Evolutionary conservation across 176 grass and related monocot species (phyloP), one percentile per base, ranked within the genome.

Genomic region (Echinochloa phyllopogon): DNA sequence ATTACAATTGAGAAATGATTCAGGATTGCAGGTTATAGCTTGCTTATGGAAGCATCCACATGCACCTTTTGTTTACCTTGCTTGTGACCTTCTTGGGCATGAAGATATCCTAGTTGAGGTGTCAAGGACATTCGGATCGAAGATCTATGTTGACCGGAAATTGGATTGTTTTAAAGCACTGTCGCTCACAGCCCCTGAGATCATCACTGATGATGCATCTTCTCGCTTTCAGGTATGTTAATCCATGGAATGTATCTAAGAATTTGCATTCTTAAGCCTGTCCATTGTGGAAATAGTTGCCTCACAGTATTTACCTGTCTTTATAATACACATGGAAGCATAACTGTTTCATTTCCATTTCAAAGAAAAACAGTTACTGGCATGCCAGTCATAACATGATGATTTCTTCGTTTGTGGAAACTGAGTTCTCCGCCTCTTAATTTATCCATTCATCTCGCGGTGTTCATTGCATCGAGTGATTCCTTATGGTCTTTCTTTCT

Each of bases 11-110:
- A 83, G 53, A 74, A 82, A 80, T 65, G 55, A 72, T 73, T 83
- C 57, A 88, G 44, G 72, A 90, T 76, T 94, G 47, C 85, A 94
- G 91, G 89, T 98, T 69, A 94, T 95, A 88, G 84, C 75, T 67
- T 98, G 96, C 86, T 94, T 98, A 86, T 98, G 96, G 96, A 98
- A 98, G 77, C 91, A 94, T 78, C 93, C 89, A 11, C 62, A 86
- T 89, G 91, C 96, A 62, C 89, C 91, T 4, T 86, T 82, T 14
- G 25, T 89, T 47, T 89, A 82, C 76, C 83, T 89, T 47, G 83
- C 78, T 27, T 89, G 83, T 21, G 88, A 89, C 70, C 83, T 89
- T 63, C 88, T 89, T 82, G 83, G 88, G 21, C 77, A 86, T 3
- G 88, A 89, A 45, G 79, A 81, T 72, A 93, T 92, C 64, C 89